Evolutionary conservation across 768 basidiomycete species (phyloP).

Genomic region (Tricholoma hemisulphureum): DNA sequence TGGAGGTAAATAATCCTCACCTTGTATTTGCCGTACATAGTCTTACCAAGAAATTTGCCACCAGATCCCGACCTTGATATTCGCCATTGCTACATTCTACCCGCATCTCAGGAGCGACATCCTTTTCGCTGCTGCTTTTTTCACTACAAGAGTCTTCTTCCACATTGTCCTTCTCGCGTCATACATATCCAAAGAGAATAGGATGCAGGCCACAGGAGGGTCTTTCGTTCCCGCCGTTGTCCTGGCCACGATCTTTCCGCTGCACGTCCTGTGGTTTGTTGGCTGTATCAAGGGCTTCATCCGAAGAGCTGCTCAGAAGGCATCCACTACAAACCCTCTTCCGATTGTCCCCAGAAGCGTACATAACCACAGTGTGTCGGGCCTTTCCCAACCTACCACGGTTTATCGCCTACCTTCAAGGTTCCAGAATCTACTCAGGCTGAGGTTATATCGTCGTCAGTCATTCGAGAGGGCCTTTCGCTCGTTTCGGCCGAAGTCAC

Average conservation of each 20-base stretch:
- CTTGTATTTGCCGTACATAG: constrained; percentile 13
- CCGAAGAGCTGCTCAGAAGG: constrained; percentile 19
- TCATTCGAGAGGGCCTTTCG: constrained; percentile 6
- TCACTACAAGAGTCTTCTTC: constrained; percentile 48
- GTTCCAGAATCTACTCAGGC: not conserved
- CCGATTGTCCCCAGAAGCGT: not conserved
- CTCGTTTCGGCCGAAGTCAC: constrained; percentile 7
- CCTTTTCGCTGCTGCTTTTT: constrained; percentile 49
- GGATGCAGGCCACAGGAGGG: constrained; percentile 28
- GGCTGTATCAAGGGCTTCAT: constrained; percentile 49
- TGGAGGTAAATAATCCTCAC: constrained; percentile 32
- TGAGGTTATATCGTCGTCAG: constrained; percentile 7
- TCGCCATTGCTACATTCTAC: constrained; percentile 44
- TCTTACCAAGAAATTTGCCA: not conserved
- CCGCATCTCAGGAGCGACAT: constrained; percentile 45
- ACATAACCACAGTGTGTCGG: not conserved
- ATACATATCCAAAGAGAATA: constrained; percentile 25
- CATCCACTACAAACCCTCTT: not conserved
- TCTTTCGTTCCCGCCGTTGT: constrained; percentile 39
- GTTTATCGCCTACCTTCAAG: not conserved
- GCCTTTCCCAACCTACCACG: not conserved
- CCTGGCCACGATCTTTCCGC: constrained; percentile 41
- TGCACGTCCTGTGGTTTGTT: constrained; percentile 55
- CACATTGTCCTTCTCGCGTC: constrained; percentile 38
- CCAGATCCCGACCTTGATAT: constrained; percentile 53